Percentiles rank a stretch among this genome's conserved stretches.
Conservation (phyloP, 1,284 basidiomycete species). For the Puccinia novopanici region DNA sequence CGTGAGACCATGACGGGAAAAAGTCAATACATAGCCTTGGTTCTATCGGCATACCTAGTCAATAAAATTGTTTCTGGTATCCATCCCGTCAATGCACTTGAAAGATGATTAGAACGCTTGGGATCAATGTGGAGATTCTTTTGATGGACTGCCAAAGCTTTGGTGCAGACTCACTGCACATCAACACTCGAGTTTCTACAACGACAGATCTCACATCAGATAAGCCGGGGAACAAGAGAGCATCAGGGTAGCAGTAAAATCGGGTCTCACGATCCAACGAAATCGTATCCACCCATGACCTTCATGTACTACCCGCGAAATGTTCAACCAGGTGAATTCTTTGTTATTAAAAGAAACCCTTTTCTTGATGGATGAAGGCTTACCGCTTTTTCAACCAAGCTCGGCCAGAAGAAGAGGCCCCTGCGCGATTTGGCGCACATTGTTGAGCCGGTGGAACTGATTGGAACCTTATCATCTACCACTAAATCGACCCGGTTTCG, state of each 20-base stretch:
- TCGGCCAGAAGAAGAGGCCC: conserved; percentile 35
- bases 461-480: conserved; percentile 44
- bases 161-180: conserved; percentile 28
- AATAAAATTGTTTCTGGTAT: conserved; percentile 41
- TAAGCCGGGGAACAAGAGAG: neutral
- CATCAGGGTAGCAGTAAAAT: neutral
- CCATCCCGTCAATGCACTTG: conserved; percentile 47
- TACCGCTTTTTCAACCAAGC: conserved; percentile 47
- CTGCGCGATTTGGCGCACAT: conserved; percentile 44
- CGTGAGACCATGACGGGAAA: neutral
- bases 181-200: conserved; percentile 48
- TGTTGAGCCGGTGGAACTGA: neutral
- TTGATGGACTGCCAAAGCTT: neutral
- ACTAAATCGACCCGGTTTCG: conserved; percentile 15
- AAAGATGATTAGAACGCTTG: neutral
- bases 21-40: no score
- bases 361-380: neutral
- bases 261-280: conserved; percentile 41
- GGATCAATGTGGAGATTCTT: neutral
- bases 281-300: conserved; percentile 49
- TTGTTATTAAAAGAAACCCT: neutral
- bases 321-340: neutral
- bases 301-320: conserved; percentile 37
- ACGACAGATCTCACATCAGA: neutral
- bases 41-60: conserved; percentile 17